Percentiles rank a stretch among this genome's conserved stretches.
phyloP scores from a whole-genome alignment of 352 stramenopile genomes.

The Phytopythium aichiense region DNA sequence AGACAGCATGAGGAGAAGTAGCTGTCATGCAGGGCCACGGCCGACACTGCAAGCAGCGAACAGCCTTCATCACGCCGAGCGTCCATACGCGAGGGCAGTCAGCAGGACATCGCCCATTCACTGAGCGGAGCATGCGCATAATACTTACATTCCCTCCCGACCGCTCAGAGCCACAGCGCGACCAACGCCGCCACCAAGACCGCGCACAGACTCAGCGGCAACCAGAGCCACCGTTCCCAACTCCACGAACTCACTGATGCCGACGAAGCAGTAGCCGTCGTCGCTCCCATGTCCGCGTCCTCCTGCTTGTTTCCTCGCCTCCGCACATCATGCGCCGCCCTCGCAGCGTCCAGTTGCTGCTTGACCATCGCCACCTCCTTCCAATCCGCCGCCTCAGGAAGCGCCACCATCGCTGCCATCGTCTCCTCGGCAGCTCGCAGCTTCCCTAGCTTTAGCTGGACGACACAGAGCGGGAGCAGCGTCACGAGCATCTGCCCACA shows the following conservation, averaged over 20 bases:
- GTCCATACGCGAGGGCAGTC: no score
- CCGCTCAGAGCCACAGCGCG: slow-evolving; percentile 5
- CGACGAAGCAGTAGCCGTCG: not conserved
- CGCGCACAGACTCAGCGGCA: slow-evolving; percentile 5
- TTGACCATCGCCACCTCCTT: slow-evolving; percentile 40
- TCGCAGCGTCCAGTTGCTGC: slow-evolving; percentile 23
- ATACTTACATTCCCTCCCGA: not conserved
- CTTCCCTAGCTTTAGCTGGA: slow-evolving; percentile 44
- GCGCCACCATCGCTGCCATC: slow-evolving; percentile 39
- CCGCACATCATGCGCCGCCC: slow-evolving; percentile 1
- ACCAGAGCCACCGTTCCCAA: slow-evolving; percentile 5
- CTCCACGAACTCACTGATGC: not conserved
- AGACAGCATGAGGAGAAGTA: slow-evolving; percentile 7
- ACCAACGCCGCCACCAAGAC: slow-evolving; percentile 9
- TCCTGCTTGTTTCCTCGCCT: not conserved
- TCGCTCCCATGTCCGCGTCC: not conserved
- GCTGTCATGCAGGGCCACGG: not conserved
- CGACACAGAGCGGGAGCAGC: slow-evolving; percentile 51
- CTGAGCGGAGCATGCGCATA: not conserved
- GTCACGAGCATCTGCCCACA: slow-evolving; percentile 29
- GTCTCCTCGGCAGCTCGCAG: slow-evolving; percentile 21
- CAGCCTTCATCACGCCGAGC: not conserved
- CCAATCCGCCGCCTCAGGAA: slow-evolving; percentile 23
- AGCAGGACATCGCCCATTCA: not conserved
- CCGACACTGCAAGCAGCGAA: not conserved